Conservation (phyloP, 345 rosid genomes). For the Lepidium aucheri region DNA sequence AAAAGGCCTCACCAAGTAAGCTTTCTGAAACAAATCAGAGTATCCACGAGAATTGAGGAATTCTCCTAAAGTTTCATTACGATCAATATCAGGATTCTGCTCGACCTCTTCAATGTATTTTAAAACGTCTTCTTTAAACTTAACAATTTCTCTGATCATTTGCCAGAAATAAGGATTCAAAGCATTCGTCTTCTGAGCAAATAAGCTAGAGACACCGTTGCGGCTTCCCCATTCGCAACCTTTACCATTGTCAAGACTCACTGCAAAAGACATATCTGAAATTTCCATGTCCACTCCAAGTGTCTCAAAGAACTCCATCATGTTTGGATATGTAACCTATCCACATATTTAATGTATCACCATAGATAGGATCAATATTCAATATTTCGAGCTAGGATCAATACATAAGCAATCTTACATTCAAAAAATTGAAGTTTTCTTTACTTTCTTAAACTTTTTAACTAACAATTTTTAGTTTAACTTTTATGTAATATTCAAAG, state of each 20-base stretch:
- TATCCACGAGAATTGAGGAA: conserved; percentile 58
- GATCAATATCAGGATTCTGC: conserved; percentile 49
- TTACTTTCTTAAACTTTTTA: not conserved
- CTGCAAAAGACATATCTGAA: conserved; percentile 82
- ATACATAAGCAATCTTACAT: not conserved
- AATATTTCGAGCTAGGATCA: not conserved
- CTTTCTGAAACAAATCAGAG: conserved; percentile 73
- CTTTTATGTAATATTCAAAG: not conserved
- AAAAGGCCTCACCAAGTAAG: conserved; percentile 59
- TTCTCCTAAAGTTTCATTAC: conserved; percentile 63
- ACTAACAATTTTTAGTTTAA: not conserved
- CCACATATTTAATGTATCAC: too few species aligned
- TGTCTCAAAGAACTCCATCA: conserved; percentile 81
- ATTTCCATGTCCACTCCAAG: conserved; percentile 77
- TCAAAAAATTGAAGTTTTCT: not conserved
- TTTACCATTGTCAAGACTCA: conserved; percentile 61
- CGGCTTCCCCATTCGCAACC: conserved; percentile 97
- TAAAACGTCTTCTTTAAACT: conserved; percentile 58
- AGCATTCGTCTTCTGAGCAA: conserved; percentile 61
- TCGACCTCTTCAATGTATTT: conserved; percentile 66
- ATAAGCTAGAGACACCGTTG: conserved; percentile 57
- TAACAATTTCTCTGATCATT: conserved; percentile 65
- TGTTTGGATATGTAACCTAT: conserved; percentile 92
- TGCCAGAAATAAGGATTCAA: conserved; percentile 72
- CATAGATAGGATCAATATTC: too few species aligned